A percentile compares a stretch with the other conserved stretches of the same genome.
phyloP scores from a whole-genome alignment of 73 alveolate species.

The Breviolum minutum region DNA sequence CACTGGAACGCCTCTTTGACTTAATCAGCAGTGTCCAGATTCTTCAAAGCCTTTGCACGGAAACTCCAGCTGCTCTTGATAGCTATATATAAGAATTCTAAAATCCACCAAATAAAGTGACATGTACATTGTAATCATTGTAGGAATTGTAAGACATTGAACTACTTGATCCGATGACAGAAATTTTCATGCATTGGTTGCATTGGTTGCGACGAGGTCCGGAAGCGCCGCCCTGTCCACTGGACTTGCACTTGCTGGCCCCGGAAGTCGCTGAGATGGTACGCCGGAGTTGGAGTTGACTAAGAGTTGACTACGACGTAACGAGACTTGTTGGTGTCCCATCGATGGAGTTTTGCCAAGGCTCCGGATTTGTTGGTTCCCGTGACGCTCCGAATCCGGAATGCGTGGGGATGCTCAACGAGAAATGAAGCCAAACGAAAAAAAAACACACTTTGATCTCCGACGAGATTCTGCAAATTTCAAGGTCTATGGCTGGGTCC shows the following conservation, averaged over 20 bases:
- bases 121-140: no score
- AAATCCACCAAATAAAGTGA: not conserved
- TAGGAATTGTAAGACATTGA: no score
- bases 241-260: conserved; percentile 57
- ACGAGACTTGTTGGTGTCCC: no score
- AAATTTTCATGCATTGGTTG: not conserved
- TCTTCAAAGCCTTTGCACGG: no score
- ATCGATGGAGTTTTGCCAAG: not conserved
- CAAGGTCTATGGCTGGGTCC: conserved; percentile 68
- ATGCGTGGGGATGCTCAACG: not conserved
- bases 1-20: conserved; percentile 19
- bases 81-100: not conserved
- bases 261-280: conserved; percentile 67
- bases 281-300: not conserved
- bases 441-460: no score
- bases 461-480: not conserved
- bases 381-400: conserved; percentile 69
- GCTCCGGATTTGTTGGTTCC: conserved; percentile 61
- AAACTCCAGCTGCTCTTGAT: not conserved
- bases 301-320: not conserved
- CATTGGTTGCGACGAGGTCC: conserved; percentile 17
- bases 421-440: not conserved
- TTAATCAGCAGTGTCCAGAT: not conserved
- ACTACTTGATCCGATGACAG: not conserved
- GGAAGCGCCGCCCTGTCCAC: conserved; percentile 74